These are phyloP conservation scores for Wallacemonas sp. DNA, from an alignment of 208 protist species.

Conservation along the genomic window DNA sequence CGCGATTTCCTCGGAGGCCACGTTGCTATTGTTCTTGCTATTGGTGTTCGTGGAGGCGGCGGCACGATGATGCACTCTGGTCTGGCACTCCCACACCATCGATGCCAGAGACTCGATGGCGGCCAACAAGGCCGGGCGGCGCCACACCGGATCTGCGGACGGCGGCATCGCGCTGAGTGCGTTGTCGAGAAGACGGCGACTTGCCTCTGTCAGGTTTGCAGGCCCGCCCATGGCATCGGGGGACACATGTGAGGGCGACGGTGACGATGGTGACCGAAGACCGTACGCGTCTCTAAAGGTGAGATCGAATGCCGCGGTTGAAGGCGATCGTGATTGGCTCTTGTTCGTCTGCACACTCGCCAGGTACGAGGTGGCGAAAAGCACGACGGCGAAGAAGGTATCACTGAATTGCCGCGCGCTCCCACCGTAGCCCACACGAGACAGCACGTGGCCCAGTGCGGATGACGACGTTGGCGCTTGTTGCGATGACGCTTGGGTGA, in stretches of 20 bases:
- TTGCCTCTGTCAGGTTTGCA: not conserved
- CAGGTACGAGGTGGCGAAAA: not conserved
- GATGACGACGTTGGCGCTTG: not conserved
- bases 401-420: not conserved
- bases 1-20: too few relatives aligned
- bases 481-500: too few relatives aligned
- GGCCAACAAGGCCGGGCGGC: slow-evolving; percentile 55
- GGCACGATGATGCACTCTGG: too few relatives aligned
- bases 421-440: not conserved
- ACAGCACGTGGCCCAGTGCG: not conserved
- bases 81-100: slow-evolving; percentile 27
- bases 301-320: not conserved
- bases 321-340: not conserved
- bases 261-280: not conserved
- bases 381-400: not conserved
- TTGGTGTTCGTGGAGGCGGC: too few relatives aligned
- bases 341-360: not conserved
- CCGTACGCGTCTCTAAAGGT: slow-evolving; percentile 1
- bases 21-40: too few relatives aligned
- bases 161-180: slow-evolving; percentile 24
- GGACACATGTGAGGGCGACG: too few relatives aligned
- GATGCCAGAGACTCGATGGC: slow-evolving; percentile 42
- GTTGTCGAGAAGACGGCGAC: not conserved
- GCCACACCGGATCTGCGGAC: slow-evolving; percentile 37
- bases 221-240: too few relatives aligned